These are phyloP conservation scores for Penicillium sp. DNA, from an alignment of 2,329 filamentous ascomycete genomes.

Conservation along the genomic window DNA sequence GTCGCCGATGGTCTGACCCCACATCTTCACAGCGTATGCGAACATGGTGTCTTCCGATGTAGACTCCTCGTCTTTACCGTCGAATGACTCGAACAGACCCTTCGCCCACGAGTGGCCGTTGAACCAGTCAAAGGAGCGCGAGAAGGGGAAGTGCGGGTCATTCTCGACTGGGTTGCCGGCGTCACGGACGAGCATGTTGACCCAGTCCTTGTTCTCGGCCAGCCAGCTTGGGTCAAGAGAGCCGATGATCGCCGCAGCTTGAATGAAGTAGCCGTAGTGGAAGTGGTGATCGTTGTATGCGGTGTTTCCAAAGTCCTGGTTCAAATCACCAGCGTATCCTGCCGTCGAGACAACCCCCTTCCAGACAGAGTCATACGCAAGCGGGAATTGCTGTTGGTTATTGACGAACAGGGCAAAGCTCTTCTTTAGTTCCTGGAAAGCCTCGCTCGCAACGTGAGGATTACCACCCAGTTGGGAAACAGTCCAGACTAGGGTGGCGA, in stretches of 20 bases:
- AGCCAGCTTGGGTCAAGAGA: constrained; percentile 79
- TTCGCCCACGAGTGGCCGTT: constrained; percentile 93
- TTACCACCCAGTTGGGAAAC: constrained; percentile 67
- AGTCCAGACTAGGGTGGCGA: constrained; percentile 70
- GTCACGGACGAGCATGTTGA: constrained; percentile 84
- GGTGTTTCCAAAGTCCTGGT: constrained; percentile 85
- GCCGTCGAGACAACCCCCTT: constrained; percentile 79
- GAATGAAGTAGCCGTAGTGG: constrained; percentile 82
- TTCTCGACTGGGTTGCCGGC: constrained; percentile 72
- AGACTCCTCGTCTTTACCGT: constrained; percentile 70
- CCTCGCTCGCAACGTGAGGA: constrained; percentile 58
- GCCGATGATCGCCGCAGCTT: constrained; percentile 81
- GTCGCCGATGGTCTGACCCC: constrained; percentile 80
- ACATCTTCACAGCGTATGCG: constrained; percentile 89
- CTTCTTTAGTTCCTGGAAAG: constrained; percentile 65
- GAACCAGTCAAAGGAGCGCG: constrained; percentile 88
- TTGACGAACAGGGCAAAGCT: constrained; percentile 68
- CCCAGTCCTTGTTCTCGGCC: constrained; percentile 72
- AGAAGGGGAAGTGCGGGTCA: constrained; percentile 80
- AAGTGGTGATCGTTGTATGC: constrained; percentile 72
- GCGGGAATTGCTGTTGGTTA: constrained; percentile 68
- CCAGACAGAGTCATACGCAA: constrained; percentile 67
- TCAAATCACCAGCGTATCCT: constrained; percentile 69
- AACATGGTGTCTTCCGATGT: constrained; percentile 90
- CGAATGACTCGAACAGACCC: constrained; percentile 56